These are phyloP conservation scores for Ophiostoma populinum DNA, from an alignment of 2,329 filamentous ascomycete species.

Conservation along the genomic window DNA sequence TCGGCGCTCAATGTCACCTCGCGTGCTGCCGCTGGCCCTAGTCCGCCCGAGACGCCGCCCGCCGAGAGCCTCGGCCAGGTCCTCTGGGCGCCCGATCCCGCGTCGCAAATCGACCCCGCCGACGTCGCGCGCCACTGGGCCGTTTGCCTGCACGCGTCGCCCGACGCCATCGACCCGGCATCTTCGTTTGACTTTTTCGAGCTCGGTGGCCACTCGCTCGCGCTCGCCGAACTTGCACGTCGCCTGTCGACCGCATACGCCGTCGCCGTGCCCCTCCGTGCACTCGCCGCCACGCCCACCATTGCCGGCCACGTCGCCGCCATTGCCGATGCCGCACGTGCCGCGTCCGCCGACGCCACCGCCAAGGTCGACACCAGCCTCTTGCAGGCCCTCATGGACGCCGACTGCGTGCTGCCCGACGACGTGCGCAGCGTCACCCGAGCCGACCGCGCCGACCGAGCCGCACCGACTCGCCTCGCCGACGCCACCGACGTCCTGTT, in stretches of 20 bases:
- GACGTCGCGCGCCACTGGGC: constrained; percentile 59
- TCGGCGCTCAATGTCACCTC: neutral
- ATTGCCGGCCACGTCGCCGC: constrained; percentile 56
- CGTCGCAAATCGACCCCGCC: constrained; percentile 27
- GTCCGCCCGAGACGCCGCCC: constrained; percentile 24
- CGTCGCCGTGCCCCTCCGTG: constrained; percentile 53
- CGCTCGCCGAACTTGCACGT: constrained; percentile 60
- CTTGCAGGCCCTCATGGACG: constrained; percentile 19
- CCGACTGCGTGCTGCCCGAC: constrained; percentile 33
- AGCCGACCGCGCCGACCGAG: constrained; percentile 27
- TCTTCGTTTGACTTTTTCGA: constrained; percentile 72
- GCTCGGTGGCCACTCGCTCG: constrained; percentile 60
- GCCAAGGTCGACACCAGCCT: constrained; percentile 4
- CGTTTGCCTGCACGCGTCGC: constrained; percentile 46
- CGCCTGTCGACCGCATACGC: constrained; percentile 52
- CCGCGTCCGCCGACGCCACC: constrained; percentile 26
- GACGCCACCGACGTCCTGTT: constrained; percentile 53
- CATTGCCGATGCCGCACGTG: constrained; percentile 56
- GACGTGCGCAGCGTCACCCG: constrained; percentile 47
- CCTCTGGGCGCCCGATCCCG: no score
- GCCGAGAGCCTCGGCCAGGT: constrained; percentile 18
- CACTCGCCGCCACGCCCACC: constrained; percentile 54
- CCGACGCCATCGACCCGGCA: constrained; percentile 41
- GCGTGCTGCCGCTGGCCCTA: constrained; percentile 1
- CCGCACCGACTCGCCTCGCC: constrained; percentile 34